Base-by-base conservation (phyloP, 495 filamentous ascomycete species). In the Tuber magnatum region DNA sequence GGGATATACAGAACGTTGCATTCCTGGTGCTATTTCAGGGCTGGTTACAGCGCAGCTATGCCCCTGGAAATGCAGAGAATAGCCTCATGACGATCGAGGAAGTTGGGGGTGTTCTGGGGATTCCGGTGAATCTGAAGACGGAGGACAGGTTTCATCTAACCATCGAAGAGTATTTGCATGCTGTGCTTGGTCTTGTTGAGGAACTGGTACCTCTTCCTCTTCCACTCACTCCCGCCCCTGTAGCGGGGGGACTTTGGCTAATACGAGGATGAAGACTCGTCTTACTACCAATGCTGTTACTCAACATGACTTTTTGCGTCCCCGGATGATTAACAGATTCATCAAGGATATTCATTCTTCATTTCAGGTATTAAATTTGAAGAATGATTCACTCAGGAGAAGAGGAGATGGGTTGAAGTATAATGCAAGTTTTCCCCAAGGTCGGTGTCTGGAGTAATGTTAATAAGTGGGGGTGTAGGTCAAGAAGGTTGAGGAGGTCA, bases 401-500 rank as follows among this genome's bases (percentile, higher is more conserved):
- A 89, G 93, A 74, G 94, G 91, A 41, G 95, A 99, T 85, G 91
- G 92, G 40, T 92, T 99, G 83, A 99, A 99, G 86, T 99, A 98
- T 77, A 91, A 91, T 76, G 92, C 97, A 80, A 81, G 88, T 83
- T 74, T 39, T 46, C 48, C 71, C n/a, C n/a, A 61, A 61, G n/a
- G 51, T 42, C 3, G 18, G 35, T 9, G 20, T 10, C 44, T 32
- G 46, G 40, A 28, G 43, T 41, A 39, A 38, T 42, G 42, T 41
- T 75, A 38, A 74, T 61, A 73, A 24, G 46, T 35, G n/a, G 68
- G 74, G 35, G 28, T 77, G 75, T 77, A 91, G 89, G 87, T 92
- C 69, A 98, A 98, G 87, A 97, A 97, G 85, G 93, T 97, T 51
- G 95, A 99, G 86, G 95, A 99, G 84, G 93, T 99, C 35, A 94